Percentiles rank a stretch among this genome's conserved stretches.
phyloP scores from a whole-genome alignment of 208 protist genomes.

The Wallacemonas sp. region DNA sequence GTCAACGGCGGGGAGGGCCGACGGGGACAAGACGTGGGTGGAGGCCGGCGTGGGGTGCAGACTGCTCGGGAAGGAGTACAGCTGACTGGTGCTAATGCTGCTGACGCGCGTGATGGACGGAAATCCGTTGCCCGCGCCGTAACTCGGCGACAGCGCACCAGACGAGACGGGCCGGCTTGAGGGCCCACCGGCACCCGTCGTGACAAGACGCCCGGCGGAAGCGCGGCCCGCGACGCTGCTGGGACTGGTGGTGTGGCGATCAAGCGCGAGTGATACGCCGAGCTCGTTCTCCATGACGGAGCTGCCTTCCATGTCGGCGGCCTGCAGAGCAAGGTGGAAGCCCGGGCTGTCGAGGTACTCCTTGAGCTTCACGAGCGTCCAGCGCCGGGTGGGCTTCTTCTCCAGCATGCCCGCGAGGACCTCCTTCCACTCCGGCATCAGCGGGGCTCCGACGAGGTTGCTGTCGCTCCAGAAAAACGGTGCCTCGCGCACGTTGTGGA shows the following conservation, averaged over 20 bases:
- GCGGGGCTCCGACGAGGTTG: constrained; percentile 26
- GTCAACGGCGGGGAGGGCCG: not conserved
- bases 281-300: not conserved
- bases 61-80: constrained; percentile 15
- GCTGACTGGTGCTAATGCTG: constrained; percentile 15
- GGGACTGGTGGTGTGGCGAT: no score
- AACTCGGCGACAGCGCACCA: not conserved
- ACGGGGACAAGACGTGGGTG: not conserved
- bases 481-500: constrained; percentile 36
- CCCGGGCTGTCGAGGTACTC: constrained; percentile 38
- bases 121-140: not conserved
- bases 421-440: constrained; percentile 45
- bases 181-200: not conserved
- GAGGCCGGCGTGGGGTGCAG: not conserved
- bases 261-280: constrained; percentile 1
- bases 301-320: constrained; percentile 16
- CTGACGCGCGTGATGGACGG: constrained; percentile 5
- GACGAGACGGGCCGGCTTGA: not conserved
- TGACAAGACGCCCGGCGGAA: no score
- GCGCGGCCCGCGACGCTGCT: no score
- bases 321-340: constrained; percentile 35
- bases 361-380: constrained; percentile 60
- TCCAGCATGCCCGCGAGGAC: constrained; percentile 73
- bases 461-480: constrained; percentile 45
- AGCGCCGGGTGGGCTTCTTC: constrained; percentile 66